phyloP scores from a whole-genome alignment of 768 basidiomycete species.

The Lentinus tigrinus region DNA sequence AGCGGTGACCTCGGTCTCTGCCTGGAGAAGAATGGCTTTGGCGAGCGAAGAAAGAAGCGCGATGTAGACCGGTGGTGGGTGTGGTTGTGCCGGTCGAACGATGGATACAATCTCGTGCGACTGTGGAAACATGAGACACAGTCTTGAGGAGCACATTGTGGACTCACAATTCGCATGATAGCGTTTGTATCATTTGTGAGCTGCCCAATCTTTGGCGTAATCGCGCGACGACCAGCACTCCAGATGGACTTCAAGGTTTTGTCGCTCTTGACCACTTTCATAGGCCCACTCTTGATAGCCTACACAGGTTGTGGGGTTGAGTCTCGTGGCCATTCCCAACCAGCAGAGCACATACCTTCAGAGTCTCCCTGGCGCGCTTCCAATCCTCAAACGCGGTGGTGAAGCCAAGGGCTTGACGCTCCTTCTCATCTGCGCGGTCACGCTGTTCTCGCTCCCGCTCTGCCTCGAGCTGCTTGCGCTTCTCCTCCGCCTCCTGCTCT shows the following conservation, averaged over 20 bases:
- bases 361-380: constrained; percentile 49
- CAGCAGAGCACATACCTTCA: constrained; percentile 44
- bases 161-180: constrained; percentile 63
- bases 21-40: constrained; percentile 86
- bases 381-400: constrained; percentile 64
- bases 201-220: constrained; percentile 87
- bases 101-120: constrained; percentile 44
- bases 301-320: constrained; percentile 32
- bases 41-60: constrained; percentile 86
- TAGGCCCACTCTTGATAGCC: constrained; percentile 62
- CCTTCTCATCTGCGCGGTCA: constrained; percentile 35
- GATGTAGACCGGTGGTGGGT: constrained; percentile 50
- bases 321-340: neutral
- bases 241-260: constrained; percentile 56
- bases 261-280: constrained; percentile 63
- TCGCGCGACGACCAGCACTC: constrained; percentile 68
- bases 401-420: constrained; percentile 47
- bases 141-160: neutral
- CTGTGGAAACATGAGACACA: constrained; percentile 28
- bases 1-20: constrained; percentile 90
- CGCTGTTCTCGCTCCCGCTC: constrained; percentile 31
- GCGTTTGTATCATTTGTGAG: constrained; percentile 67
- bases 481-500: constrained; percentile 35
- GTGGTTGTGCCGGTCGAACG: constrained; percentile 31
- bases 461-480: constrained; percentile 30